Conservation (phyloP, 2,329 filamentous ascomycete genomes). For the Aspergillus sojae region DNA sequence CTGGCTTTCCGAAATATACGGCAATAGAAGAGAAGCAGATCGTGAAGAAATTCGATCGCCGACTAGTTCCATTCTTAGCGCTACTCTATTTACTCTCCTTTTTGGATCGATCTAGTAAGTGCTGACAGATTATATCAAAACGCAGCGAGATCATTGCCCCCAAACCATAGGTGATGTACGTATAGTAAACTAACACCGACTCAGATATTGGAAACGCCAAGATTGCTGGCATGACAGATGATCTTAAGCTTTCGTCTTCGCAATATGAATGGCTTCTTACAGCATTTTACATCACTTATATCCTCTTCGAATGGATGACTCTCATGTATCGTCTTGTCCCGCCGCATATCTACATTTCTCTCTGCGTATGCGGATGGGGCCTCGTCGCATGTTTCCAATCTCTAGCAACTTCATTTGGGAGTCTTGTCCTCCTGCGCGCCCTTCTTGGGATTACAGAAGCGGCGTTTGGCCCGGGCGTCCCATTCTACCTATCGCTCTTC, state of each 20-base stretch:
- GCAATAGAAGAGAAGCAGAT: conserved; percentile 72
- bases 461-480: conserved; percentile 64
- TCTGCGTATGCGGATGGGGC: conserved; percentile 75
- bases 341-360: conserved; percentile 62
- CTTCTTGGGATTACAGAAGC: conserved; percentile 61
- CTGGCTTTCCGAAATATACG: conserved; percentile 39
- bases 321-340: conserved; percentile 63
- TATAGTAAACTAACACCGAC: conserved; percentile 16
- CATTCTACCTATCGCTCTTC: conserved; percentile 67
- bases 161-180: conserved; percentile 1
- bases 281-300: conserved; percentile 66
- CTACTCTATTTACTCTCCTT: conserved; percentile 84
- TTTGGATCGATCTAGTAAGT: conserved; percentile 78
- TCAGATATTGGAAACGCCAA: conserved; percentile 64
- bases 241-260: conserved; percentile 56
- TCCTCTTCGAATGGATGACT: conserved; percentile 69
- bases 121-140: background rate
- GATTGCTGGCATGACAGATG: conserved; percentile 59
- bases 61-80: conserved; percentile 78
- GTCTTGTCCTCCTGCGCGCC: conserved; percentile 50
- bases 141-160: background rate
- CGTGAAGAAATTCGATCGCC: conserved; percentile 73
- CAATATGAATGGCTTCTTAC: conserved; percentile 66
- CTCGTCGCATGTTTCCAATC: conserved; percentile 74
- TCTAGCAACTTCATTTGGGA: conserved; percentile 64